Evolutionary conservation across 2,329 filamentous ascomycete genomes (phyloP), one percentile per base, ranked within the genome.

Genomic region (Phialocephala sp.): DNA sequence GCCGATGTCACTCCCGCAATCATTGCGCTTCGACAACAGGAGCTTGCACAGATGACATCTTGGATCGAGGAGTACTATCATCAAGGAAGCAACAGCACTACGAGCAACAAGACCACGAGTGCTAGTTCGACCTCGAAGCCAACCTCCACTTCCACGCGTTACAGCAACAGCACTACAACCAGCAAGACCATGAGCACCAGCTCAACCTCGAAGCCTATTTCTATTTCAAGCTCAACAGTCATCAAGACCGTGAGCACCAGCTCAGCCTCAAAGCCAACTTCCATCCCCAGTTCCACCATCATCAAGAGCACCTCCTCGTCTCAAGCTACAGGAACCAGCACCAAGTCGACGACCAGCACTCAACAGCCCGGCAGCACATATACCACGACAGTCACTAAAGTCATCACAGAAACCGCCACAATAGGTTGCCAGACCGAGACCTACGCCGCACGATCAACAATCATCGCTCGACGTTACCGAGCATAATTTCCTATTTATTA

Each of bases 51-150:
- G 24, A 54, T 54, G 24, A 24, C 32, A 3, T 54, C 50, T n/a
- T 54, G 50, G 50, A 54, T 54, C 18, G 50, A 54, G 50, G 24
- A 35, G 22, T 54, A 54, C 8, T 54, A 54, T 27, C 20, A 18
- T 8, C 5, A 54, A 35, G 24, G 50, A 32, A 54, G 50, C 50
- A 54, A 54, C 50, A 18, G 22, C 50, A 32, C 50, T 8, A 54
- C 50, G 2, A 32, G 4, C n/a, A 50, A 14, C 45, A 22, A 50
- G n/a, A 12, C 45, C 1, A 11, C 45, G 2, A 50, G 18, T 6
- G 3, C 3, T 32, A 32, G 27, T 2, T 50, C n/a, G 4, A 50
- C 45, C 5, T 50, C 50, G 18, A 35, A 54, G 24, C 11, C 50
- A 27, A 54, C 24, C 12, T 54, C 50, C 4, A 54, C 50, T 8